Percentiles rank a stretch among this genome's conserved stretches.
These are phyloP conservation scores for Chaetomidium leptoderma DNA, from an alignment of 495 filamentous ascomycete genomes.

Conservation along the genomic window DNA sequence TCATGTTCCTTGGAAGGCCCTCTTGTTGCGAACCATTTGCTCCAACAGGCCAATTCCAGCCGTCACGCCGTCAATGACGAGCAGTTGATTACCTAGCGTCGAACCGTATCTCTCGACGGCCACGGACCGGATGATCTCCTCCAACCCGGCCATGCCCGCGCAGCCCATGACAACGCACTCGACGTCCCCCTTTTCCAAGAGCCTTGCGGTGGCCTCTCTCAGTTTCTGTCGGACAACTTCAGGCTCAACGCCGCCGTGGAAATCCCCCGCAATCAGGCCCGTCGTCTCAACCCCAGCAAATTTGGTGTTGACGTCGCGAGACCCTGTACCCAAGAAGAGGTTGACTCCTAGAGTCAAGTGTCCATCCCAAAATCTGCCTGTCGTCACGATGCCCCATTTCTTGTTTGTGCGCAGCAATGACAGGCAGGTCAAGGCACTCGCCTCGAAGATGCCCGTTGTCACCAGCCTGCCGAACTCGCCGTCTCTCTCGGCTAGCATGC, in stretches of 20 bases:
- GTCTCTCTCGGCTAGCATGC: constrained; percentile 46
- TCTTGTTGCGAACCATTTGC: constrained; percentile 45
- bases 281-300: constrained; percentile 84
- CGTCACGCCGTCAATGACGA: constrained; percentile 79
- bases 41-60: constrained; percentile 69
- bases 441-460: constrained; percentile 86
- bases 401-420: constrained; percentile 39
- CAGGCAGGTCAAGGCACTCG: constrained; percentile 60
- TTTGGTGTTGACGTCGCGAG: constrained; percentile 22
- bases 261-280: constrained; percentile 72
- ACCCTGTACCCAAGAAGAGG: constrained; percentile 45
- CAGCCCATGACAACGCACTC: constrained; percentile 72
- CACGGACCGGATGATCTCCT: constrained; percentile 68
- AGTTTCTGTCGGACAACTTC: constrained; percentile 64
- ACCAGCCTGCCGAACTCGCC: constrained; percentile 28
- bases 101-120: constrained; percentile 61
- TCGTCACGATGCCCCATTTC: constrained; percentile 85
- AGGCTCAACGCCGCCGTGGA: constrained; percentile 62
- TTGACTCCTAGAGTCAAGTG: constrained; percentile 62
- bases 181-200: constrained; percentile 56
- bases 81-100: constrained; percentile 54
- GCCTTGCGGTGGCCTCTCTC: constrained; percentile 59
- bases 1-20: constrained; percentile 29
- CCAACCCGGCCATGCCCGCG: constrained; percentile 90
- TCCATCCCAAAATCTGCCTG: constrained; percentile 75